These are phyloP conservation scores for Trichosporon sp. DNA, from an alignment of 1,284 basidiomycete genomes.

Conservation along the genomic window DNA sequence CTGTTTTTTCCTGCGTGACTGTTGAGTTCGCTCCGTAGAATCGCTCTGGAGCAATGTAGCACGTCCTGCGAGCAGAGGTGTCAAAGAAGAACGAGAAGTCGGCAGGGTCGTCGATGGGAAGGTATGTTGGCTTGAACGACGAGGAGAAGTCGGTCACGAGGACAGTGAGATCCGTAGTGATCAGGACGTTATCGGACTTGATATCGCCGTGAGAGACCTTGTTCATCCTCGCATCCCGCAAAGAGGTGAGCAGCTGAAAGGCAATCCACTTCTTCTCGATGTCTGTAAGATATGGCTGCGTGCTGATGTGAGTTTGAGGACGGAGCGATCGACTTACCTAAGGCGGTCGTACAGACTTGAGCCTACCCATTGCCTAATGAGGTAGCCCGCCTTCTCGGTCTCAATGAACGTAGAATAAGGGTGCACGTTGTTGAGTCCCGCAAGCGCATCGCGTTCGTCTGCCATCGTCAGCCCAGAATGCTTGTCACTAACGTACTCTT, in stretches of 20 bases:
- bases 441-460: constrained; percentile 79
- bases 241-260: constrained; percentile 82
- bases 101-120: constrained; percentile 93
- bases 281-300: constrained; percentile 82
- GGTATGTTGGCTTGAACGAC: constrained; percentile 84
- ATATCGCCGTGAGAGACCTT: constrained; percentile 89
- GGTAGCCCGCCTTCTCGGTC: constrained; percentile 92
- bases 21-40: constrained; percentile 79
- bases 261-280: constrained; percentile 99
- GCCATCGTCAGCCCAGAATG: constrained; percentile 7
- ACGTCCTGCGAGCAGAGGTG: constrained; percentile 84
- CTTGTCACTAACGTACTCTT: constrained; percentile 54
- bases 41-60: constrained; percentile 93
- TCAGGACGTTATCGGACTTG: constrained; percentile 95
- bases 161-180: constrained; percentile 93
- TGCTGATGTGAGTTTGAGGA: constrained; percentile 54
- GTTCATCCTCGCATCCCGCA: constrained; percentile 73
- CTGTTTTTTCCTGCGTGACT: constrained; percentile 57
- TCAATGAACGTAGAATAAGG: constrained; percentile 87
- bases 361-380: constrained; percentile 90
- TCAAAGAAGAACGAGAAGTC: constrained; percentile 99
- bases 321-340: constrained; percentile 58
- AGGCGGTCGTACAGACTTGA: constrained; percentile 96
- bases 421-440: constrained; percentile 81
- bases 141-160: constrained; percentile 95